These are phyloP conservation scores for Phytophthora megakarya DNA, from an alignment of 352 stramenopile genomes.

Conservation along the genomic window DNA sequence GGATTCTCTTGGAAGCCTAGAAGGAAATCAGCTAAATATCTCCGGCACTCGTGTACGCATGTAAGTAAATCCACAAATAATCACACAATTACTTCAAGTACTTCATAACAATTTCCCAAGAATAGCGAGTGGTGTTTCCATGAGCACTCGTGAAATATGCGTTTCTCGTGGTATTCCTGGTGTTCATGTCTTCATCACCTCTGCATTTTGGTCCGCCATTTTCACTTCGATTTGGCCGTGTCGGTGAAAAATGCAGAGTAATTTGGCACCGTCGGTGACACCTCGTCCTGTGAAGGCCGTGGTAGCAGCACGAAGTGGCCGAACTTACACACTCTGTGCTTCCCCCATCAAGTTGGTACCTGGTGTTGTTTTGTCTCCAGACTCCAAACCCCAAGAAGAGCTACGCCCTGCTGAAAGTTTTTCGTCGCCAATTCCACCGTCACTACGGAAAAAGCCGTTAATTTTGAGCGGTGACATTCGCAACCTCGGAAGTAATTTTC, in stretches of 20 bases:
- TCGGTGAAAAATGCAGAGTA: conserved; percentile 40
- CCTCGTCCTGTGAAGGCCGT: conserved; percentile 58
- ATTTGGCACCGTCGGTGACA: conserved; percentile 65
- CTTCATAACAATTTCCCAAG: conserved; percentile 11
- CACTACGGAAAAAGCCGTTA: conserved; percentile 61
- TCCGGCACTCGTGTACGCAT: conserved; percentile 7
- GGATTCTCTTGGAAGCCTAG: conserved; percentile 9
- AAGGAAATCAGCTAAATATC: conserved; percentile 7
- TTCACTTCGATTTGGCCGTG: neutral
- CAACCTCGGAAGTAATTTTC: conserved; percentile 74
- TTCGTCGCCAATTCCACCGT: conserved; percentile 24
- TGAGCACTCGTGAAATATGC: conserved; percentile 22
- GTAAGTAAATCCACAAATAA: too few species aligned
- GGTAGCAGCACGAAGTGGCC: conserved; percentile 35
- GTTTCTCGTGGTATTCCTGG: conserved; percentile 17
- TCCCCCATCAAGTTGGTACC: conserved; percentile 52
- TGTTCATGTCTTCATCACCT: conserved; percentile 8
- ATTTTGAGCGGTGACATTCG: conserved; percentile 73
- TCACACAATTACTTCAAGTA: too few species aligned
- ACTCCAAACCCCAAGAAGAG: conserved; percentile 19
- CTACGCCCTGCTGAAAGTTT: conserved; percentile 40
- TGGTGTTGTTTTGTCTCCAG: conserved; percentile 2
- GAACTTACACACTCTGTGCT: conserved; percentile 52
- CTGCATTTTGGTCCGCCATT: neutral
- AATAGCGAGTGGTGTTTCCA: conserved; percentile 12